Conservation (phyloP, 2,329 filamentous ascomycete genomes). For the Nothophoma quercina region DNA sequence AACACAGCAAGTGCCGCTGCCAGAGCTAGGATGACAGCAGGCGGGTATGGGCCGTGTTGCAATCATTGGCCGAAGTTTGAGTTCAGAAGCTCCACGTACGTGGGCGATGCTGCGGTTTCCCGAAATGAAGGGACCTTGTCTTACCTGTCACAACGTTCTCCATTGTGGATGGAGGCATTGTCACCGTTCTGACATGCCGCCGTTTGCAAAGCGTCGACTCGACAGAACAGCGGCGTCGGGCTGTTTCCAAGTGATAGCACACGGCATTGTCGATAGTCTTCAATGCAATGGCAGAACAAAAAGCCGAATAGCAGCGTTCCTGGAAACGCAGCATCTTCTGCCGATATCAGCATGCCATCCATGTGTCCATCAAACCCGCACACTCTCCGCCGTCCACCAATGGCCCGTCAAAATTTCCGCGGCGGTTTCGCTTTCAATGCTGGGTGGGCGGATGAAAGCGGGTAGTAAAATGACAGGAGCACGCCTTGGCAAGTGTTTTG, state of each 20-base stretch:
- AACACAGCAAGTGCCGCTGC: conserved; percentile 31
- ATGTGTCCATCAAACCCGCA: conserved; percentile 49
- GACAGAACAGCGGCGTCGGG: conserved; percentile 24
- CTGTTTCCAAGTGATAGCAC: conserved; percentile 24
- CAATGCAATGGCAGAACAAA: conserved; percentile 22
- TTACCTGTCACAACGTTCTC: conserved; percentile 32
- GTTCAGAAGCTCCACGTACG: conserved; percentile 45
- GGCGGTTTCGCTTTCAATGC: conserved; percentile 33
- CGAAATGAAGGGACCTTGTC: conserved; percentile 52
- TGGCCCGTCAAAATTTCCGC: conserved; percentile 40
- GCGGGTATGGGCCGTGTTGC: conserved; percentile 34
- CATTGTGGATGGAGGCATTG: conserved; percentile 1
- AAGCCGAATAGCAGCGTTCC: conserved; percentile 19
- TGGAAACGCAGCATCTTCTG: conserved; percentile 33
- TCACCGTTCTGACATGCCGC: conserved; percentile 24
- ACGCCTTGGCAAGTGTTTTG: conserved; percentile 45
- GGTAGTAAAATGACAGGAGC: conserved; percentile 23
- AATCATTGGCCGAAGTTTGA: conserved; percentile 45
- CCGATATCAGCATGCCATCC: conserved; percentile 37
- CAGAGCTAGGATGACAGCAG: conserved; percentile 33
- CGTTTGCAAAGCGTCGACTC: conserved; percentile 25
- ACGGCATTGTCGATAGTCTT: conserved; percentile 18
- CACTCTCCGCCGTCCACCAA: conserved; percentile 31
- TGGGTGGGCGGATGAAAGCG: conserved; percentile 19
- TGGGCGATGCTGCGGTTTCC: conserved; percentile 48